phyloP scores from a whole-genome alignment of 257 asterid species.

The Salvia hispanica region DNA sequence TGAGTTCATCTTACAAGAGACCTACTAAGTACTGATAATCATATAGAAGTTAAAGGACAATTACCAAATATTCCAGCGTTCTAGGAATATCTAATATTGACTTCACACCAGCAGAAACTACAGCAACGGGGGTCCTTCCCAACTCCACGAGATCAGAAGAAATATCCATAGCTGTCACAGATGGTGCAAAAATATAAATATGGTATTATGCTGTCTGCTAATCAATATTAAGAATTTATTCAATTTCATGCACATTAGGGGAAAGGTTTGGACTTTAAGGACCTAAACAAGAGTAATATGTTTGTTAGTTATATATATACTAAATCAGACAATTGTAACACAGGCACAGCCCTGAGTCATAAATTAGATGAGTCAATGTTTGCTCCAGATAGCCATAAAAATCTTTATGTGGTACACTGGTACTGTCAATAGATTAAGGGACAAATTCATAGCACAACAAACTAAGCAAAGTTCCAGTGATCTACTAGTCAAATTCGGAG shows the following conservation, averaged over 20 bases:
- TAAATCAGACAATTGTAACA: constrained; percentile 7
- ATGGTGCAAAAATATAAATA: constrained; percentile 14
- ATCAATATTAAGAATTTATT: constrained; percentile 9
- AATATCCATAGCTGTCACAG: constrained; percentile 80
- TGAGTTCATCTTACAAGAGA: neutral
- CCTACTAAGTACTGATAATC: neutral
- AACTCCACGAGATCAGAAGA: constrained; percentile 95
- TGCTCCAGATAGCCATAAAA: neutral
- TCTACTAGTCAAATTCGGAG: neutral
- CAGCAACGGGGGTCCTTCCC: constrained; percentile 89
- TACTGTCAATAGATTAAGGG: constrained; percentile 7
- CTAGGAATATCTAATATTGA: constrained; percentile 90
- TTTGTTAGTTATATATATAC: neutral
- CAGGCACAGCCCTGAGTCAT: constrained; percentile 5
- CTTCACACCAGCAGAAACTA: constrained; percentile 89
- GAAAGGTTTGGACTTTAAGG: neutral
- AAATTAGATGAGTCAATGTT: neutral
- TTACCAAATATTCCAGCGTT: constrained; percentile 92
- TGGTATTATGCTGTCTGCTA: neutral
- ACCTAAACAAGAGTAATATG: neutral
- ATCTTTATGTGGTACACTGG: neutral
- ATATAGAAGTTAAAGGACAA: constrained; percentile 21
- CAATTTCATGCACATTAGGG: neutral
- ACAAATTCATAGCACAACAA: constrained; percentile 4
- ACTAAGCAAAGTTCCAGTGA: neutral